Base-by-base conservation (phyloP, 2,329 filamentous ascomycete genomes). In the Ramichloridium luteum region DNA sequence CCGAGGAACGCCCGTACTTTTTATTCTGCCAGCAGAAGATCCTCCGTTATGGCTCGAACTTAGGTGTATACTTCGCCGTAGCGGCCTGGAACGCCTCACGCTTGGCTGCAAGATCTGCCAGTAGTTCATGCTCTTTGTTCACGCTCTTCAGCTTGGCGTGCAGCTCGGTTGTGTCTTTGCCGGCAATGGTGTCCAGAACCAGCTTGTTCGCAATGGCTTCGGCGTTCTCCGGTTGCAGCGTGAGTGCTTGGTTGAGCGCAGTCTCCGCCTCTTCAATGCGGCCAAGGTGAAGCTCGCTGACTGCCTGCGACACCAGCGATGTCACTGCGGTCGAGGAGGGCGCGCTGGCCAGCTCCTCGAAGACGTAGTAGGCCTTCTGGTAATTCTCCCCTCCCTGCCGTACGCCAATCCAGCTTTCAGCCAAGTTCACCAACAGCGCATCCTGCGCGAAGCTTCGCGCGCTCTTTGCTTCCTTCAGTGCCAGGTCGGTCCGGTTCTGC, bases 341-440 rank as follows among this genome's bases (percentile, higher is more conserved):
- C 16, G 82, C 78, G 53, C 93, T 83, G 4, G 90, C 88, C 29
- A 96, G 73, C 59, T 98, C 90, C 60, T 96, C 88, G 51, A 84
- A 96, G 39, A 96, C 88, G 66, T 98, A 96, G 61, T 93, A 96
- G 12, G 88, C 79, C 53, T 90, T 82, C 53, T 96, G 90, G 60
- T 96, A 96, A 47, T 93, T 85, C 45, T 86, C 86, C 51, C 88
- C 88, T 52, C 90, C 88, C 80, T 93, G 39, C 57, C 90, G 71
- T 58, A 96, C 60, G 16, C 85, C 86, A 41, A 93, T 81, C 90
- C 88, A 98, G 5, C 83, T 83, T 62, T 98, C 90, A 5, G 86
- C 86, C 44, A 98, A 62, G 59, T 98, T 96, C 43, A 96, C 83
- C 30, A 96, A 66, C 23, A 96, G 64, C 46, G 80, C 93, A 55